Conservation (phyloP, 345 rosid genomes). For the Turnera subulata region DNA sequence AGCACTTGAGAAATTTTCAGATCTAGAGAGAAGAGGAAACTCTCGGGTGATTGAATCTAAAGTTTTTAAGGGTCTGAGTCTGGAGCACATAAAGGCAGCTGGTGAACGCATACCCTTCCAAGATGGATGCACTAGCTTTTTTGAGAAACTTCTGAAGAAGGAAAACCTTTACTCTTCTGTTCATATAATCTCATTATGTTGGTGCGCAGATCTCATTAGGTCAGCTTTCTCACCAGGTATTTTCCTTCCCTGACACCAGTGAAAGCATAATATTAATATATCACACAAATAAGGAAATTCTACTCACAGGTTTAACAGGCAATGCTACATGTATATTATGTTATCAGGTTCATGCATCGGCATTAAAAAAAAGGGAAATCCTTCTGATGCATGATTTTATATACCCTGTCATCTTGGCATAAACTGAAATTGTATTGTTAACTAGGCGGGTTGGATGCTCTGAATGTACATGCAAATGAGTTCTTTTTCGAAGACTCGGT, state of each 20-base stretch:
- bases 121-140: constrained; percentile 77
- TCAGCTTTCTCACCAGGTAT: constrained; percentile 72
- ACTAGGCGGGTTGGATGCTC: constrained; percentile 56
- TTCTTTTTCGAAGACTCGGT: constrained; percentile 54
- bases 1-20: constrained; percentile 69
- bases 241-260: background rate
- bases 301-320: too few relatives aligned
- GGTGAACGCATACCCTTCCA: constrained; percentile 83
- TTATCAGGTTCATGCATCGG: too few relatives aligned
- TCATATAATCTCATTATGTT: constrained; percentile 85
- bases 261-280: too few relatives aligned
- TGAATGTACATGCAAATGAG: constrained; percentile 79
- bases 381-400: too few relatives aligned
- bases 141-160: constrained; percentile 52
- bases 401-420: too few relatives aligned
- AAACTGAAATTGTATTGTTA: too few relatives aligned
- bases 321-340: too few relatives aligned
- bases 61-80: constrained; percentile 79
- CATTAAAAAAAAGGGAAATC: too few relatives aligned
- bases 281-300: too few relatives aligned
- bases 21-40: constrained; percentile 77
- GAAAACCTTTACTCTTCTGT: constrained; percentile 50
- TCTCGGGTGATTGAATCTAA: constrained; percentile 78
- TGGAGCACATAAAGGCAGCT: constrained; percentile 85
- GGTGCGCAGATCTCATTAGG: constrained; percentile 93